Conservation (phyloP, 805 yeast genomes). For the Limtongia smithiae region DNA sequence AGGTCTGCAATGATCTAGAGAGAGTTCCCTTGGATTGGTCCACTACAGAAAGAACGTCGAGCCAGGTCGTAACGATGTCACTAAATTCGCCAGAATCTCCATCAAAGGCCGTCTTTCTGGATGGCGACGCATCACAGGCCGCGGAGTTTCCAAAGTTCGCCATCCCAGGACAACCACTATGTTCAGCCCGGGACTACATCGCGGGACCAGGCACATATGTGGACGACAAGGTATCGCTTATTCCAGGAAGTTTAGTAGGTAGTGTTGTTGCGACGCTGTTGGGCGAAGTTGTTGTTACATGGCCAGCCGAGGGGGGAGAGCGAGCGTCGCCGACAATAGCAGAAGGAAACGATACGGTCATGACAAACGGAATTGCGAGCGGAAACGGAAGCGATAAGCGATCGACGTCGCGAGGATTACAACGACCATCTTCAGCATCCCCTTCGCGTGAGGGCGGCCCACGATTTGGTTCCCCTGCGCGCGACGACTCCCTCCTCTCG, state of each 20-base stretch:
- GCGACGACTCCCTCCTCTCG: conserved; percentile 22
- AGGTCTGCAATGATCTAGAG: too few species aligned
- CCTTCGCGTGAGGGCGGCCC: conserved; percentile 1
- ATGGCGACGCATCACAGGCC: too few species aligned
- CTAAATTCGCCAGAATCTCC: too few species aligned
- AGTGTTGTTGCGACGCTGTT: conserved; percentile 19
- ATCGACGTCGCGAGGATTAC: conserved; percentile 5
- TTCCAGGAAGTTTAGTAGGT: neutral
- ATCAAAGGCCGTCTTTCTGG: too few species aligned
- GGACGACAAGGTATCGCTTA: conserved; percentile 6
- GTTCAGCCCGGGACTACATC: conserved; percentile 23
- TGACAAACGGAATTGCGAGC: neutral
- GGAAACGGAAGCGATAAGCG: neutral
- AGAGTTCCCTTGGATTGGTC: too few species aligned
- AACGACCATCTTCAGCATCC: conserved; percentile 14
- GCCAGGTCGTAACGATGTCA: too few species aligned
- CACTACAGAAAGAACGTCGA: too few species aligned
- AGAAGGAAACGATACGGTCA: conserved; percentile 12
- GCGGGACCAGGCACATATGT: conserved; percentile 25
- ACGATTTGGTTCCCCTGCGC: too few species aligned
- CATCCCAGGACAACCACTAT: conserved; percentile 27
- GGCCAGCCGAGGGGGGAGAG: too few species aligned
- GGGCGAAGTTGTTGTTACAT: conserved; percentile 19
- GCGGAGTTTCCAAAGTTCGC: conserved; percentile 19
- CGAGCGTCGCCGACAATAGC: too few species aligned